These are phyloP conservation scores for Apiotrichum mycotoxinovorans DNA, from an alignment of 1,284 basidiomycete genomes.

Conservation along the genomic window DNA sequence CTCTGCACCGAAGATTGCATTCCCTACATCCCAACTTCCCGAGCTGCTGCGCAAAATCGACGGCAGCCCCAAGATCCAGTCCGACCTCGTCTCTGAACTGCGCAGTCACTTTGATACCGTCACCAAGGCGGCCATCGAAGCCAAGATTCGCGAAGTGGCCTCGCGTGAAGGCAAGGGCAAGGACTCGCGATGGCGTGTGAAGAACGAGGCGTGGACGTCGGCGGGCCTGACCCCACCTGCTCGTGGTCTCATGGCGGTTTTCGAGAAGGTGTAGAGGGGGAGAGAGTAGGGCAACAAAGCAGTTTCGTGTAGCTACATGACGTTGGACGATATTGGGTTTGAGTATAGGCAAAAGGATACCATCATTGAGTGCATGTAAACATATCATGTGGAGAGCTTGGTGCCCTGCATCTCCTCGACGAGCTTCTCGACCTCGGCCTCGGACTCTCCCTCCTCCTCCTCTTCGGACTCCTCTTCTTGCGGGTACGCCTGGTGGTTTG, in stretches of 20 bases:
- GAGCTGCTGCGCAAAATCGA: conserved; percentile 40
- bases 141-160: conserved; percentile 45
- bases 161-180: conserved; percentile 38
- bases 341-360: background rate
- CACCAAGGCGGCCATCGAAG: conserved; percentile 47
- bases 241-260: background rate
- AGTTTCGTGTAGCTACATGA: background rate
- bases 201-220: conserved; percentile 25
- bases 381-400: conserved; percentile 2
- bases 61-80: conserved; percentile 36
- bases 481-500: conserved; percentile 53
- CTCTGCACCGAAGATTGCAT: conserved; percentile 33
- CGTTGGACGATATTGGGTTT: background rate
- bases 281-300: background rate
- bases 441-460: conserved; percentile 15
- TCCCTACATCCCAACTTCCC: conserved; percentile 35
- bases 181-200: conserved; percentile 41
- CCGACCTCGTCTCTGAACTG: conserved; percentile 39
- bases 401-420: conserved; percentile 29
- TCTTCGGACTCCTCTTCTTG: conserved; percentile 21
- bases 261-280: background rate
- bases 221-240: conserved; percentile 7
- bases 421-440: conserved; percentile 39
- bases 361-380: conserved; percentile 4
- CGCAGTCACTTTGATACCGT: conserved; percentile 36